Conservation (phyloP, 257 asterid genomes). For the Leptodermis oblonga region DNA sequence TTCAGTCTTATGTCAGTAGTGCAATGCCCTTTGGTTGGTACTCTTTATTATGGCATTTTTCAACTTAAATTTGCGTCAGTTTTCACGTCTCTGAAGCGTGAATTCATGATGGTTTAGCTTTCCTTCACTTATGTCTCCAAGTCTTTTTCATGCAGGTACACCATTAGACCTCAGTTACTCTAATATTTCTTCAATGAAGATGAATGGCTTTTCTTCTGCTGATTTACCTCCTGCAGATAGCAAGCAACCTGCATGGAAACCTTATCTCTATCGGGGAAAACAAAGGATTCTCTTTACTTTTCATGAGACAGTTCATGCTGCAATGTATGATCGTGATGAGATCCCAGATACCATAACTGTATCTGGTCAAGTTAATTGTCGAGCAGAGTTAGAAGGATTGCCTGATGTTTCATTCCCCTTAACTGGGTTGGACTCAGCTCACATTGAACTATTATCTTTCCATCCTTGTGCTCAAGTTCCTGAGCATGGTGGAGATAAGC, state of each 20-base stretch:
- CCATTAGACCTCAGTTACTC: slow-evolving; percentile 84
- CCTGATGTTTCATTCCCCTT: slow-evolving; percentile 90
- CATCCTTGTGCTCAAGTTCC: slow-evolving; percentile 99
- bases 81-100: slow-evolving; percentile 7
- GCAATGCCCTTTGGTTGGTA: slow-evolving; percentile 98
- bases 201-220: slow-evolving; percentile 69
- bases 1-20: slow-evolving; percentile 71
- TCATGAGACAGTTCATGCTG: slow-evolving; percentile 86
- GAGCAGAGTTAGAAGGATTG: slow-evolving; percentile 94
- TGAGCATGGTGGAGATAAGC: slow-evolving; percentile 86
- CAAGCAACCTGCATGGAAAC: slow-evolving; percentile 98
- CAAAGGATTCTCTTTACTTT: slow-evolving; percentile 85
- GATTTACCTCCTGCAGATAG: slow-evolving; percentile 84
- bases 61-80: slow-evolving; percentile 8
- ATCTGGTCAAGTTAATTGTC: slow-evolving; percentile 94
- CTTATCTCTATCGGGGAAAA: slow-evolving; percentile 86
- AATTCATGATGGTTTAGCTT: slow-evolving; percentile 8
- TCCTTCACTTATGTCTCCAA: slow-evolving; percentile 15
- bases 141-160: slow-evolving; percentile 51
- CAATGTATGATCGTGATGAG: slow-evolving; percentile 94
- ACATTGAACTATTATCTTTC: slow-evolving; percentile 72
- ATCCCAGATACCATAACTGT: slow-evolving; percentile 76
- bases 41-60: slow-evolving; percentile 33
- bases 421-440: slow-evolving; percentile 64
- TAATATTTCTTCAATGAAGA: slow-evolving; percentile 68